These are phyloP conservation scores for Oehlia diaphana DNA, from an alignment of 192 early-diverging fungal species.

Conservation along the genomic window DNA sequence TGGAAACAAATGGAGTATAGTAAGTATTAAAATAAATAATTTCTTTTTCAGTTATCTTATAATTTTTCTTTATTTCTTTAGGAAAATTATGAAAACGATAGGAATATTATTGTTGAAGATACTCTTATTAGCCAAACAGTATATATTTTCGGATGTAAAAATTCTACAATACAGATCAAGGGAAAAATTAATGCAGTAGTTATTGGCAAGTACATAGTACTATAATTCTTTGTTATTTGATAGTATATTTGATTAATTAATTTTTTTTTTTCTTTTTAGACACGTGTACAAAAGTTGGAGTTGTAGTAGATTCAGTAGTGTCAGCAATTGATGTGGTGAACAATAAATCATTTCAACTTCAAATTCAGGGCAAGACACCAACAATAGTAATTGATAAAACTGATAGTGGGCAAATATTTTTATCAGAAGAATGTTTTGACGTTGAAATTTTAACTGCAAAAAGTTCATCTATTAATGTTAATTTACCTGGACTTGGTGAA, in stretches of 20 bases:
- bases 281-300: conserved; percentile 85
- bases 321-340: conserved; percentile 89
- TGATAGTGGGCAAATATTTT: conserved; percentile 89
- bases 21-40: conserved; percentile 30
- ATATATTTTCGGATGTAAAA: conserved; percentile 93
- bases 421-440: conserved; percentile 73
- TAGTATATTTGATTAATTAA: not conserved
- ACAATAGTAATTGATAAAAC: conserved; percentile 90
- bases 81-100: conserved; percentile 82
- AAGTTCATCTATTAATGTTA: conserved; percentile 87
- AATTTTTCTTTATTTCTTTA: not conserved
- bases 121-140: conserved; percentile 85
- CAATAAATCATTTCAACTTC: conserved; percentile 83
- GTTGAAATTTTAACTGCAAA: conserved; percentile 93
- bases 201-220: conserved; percentile 53
- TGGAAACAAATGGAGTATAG: conserved; percentile 91
- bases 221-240: not conserved
- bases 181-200: conserved; percentile 93
- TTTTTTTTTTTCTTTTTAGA: conserved; percentile 46
- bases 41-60: not conserved
- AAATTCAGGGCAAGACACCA: conserved; percentile 80
- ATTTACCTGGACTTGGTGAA: conserved; percentile 59
- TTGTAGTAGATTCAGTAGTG: conserved; percentile 82
- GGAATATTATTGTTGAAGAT: conserved; percentile 75
- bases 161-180: conserved; percentile 86